These are phyloP conservation scores for Mollisiaceae sp. DNA, from an alignment of 2,329 filamentous ascomycete genomes.

Conservation along the genomic window DNA sequence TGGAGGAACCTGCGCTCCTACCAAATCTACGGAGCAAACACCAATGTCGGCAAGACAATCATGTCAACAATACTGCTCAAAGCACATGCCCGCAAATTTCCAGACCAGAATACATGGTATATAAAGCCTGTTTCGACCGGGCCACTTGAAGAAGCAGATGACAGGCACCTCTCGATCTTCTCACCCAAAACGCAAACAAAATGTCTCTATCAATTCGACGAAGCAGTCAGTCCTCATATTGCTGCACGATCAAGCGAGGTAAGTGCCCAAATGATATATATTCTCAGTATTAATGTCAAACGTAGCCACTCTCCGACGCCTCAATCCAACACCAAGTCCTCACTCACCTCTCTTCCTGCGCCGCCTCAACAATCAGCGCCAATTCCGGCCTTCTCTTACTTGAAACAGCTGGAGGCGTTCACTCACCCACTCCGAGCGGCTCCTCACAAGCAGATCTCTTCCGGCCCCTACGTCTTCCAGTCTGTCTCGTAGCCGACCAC, in stretches of 20 bases:
- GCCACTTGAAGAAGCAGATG: conserved; percentile 70
- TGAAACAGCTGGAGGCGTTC: conserved; percentile 82
- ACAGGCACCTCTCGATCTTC: conserved; percentile 63
- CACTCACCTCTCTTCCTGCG: conserved; percentile 50
- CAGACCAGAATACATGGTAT: conserved; percentile 61
- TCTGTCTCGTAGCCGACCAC: conserved; percentile 76
- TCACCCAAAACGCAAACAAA: conserved; percentile 59
- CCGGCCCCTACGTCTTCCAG: conserved; percentile 72
- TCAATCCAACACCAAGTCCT: conserved; percentile 56
- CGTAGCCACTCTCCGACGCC: conserved; percentile 55
- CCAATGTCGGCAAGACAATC: conserved; percentile 84
- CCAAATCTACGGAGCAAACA: conserved; percentile 85
- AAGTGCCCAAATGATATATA: conserved; percentile 28
- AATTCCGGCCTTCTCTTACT: conserved; percentile 65
- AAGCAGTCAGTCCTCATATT: conserved; percentile 79
- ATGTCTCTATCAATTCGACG: conserved; percentile 73
- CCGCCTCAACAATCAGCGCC: conserved; percentile 46
- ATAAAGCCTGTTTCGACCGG: conserved; percentile 86
- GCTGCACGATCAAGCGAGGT: conserved; percentile 54
- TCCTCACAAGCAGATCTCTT: conserved; percentile 81
- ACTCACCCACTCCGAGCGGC: conserved; percentile 78
- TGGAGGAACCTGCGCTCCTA: conserved; percentile 66
- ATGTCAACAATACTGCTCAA: conserved; percentile 75
- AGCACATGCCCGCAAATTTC: conserved; percentile 56
- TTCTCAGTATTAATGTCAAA: conserved; percentile 30